These are phyloP conservation scores for Hyphodiscus hymeniophilus DNA, from an alignment of 495 filamentous ascomycete genomes.

Conservation along the genomic window DNA sequence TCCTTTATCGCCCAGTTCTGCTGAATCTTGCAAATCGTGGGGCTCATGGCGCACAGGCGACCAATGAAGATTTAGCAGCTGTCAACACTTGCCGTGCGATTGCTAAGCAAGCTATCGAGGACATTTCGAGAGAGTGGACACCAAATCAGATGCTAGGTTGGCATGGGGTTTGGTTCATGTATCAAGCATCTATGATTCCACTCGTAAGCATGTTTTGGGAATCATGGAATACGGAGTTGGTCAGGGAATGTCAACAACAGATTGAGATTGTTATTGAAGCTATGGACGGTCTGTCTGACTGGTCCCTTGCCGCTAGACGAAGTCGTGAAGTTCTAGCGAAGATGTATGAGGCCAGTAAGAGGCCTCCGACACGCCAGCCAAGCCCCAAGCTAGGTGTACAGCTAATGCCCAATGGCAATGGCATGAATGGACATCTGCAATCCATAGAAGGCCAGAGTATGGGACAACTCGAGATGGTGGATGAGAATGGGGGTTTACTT, in stretches of 20 bases:
- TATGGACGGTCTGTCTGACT: constrained; percentile 60
- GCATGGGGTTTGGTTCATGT: constrained; percentile 79
- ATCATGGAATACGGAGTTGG: constrained; percentile 40
- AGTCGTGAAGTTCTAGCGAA: constrained; percentile 59
- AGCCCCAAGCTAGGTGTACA: constrained; percentile 15
- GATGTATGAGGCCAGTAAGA: constrained; percentile 54
- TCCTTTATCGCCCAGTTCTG: constrained; percentile 68
- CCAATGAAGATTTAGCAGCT: constrained; percentile 59
- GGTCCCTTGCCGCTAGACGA: constrained; percentile 61
- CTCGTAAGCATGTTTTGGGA: constrained; percentile 62
- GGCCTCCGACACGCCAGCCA: constrained; percentile 14
- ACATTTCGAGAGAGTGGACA: constrained; percentile 58
- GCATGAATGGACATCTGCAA: constrained; percentile 13
- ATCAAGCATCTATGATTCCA: constrained; percentile 72
- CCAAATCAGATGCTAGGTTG: constrained; percentile 71
- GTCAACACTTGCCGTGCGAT: constrained; percentile 62
- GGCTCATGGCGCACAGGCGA: constrained; percentile 51
- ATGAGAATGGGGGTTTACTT: constrained; percentile 42
- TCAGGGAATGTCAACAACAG: constrained; percentile 33
- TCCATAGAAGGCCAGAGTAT: background rate
- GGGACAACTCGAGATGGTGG: constrained; percentile 31
- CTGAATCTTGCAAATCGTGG: constrained; percentile 54
- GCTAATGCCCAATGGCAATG: constrained; percentile 3
- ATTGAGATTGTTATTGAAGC: constrained; percentile 61
- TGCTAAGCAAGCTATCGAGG: constrained; percentile 60